phyloP scores from a whole-genome alignment of 768 basidiomycete species.

The Rhizopogon vinicolor region DNA sequence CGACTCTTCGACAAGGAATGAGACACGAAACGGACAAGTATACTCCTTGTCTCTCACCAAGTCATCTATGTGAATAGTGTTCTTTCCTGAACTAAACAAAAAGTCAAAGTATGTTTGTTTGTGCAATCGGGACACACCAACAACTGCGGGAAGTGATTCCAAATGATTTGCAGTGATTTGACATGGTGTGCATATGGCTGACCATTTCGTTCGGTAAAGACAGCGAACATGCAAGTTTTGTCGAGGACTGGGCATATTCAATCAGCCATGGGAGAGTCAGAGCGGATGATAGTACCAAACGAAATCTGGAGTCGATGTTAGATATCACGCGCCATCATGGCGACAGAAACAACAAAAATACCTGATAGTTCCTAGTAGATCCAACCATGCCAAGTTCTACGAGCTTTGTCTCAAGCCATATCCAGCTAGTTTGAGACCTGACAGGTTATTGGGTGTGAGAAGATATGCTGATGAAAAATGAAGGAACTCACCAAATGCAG shows the following conservation, averaged over 20 bases:
- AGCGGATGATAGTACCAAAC: conserved; percentile 41
- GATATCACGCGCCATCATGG: background rate
- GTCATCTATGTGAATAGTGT: conserved; percentile 89
- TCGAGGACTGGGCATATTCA: conserved; percentile 59
- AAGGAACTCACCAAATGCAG: conserved; percentile 64
- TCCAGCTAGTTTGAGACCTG: conserved; percentile 85
- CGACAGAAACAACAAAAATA: conserved; percentile 15
- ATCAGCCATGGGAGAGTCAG: background rate
- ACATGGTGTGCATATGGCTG: conserved; percentile 79
- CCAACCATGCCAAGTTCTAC: conserved; percentile 86
- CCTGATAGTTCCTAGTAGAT: conserved; percentile 64
- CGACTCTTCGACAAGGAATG: conserved; percentile 43
- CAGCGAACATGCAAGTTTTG: conserved; percentile 85
- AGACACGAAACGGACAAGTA: background rate
- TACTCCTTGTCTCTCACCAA: conserved; percentile 41
- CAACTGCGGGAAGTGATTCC: conserved; percentile 85
- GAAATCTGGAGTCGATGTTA: conserved; percentile 40
- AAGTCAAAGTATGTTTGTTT: background rate
- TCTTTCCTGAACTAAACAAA: conserved; percentile 46
- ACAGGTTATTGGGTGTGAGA: background rate
- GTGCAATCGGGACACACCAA: conserved; percentile 21
- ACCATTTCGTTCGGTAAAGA: conserved; percentile 69
- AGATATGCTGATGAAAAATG: background rate
- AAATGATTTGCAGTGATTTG: conserved; percentile 80
- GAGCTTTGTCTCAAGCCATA: conserved; percentile 86